Evolutionary conservation across 257 asterid genomes (phyloP), one percentile per base, ranked within the genome.

Genomic region (Linderniella brevidens): DNA sequence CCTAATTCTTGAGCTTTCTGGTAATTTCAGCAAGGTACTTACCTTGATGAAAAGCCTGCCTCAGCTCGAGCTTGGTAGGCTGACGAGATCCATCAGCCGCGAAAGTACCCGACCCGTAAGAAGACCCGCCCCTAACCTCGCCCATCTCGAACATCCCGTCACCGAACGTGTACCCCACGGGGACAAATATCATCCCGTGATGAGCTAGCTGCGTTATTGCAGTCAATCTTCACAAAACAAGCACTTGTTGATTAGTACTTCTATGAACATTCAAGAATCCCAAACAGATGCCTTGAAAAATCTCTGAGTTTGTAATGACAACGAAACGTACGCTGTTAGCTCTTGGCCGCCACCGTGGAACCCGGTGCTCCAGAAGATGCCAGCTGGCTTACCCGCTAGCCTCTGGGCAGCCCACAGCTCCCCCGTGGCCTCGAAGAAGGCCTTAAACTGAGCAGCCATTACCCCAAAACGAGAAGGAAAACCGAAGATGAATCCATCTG

Each of bases 261-360:
- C 32, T 25, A 25, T 6, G 32, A 25, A 25, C 32, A 25, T 25
- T 25, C 32, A 25, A 25, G 32, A 25, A 25, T 25, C 32, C 6
- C 32, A n/a, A n/a, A n/a, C n/a, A n/a, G n/a, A n/a, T n/a, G n/a
- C n/a, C n/a, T n/a, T n/a, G n/a, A n/a, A n/a, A n/a, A 6, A 9
- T 19, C 7, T 10, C n/a, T 40, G 8, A 15, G 6, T 38, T 13
- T 17, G 42, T 25, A 53, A 51, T 8, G 63, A 57, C 20, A 19
- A 17, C 49, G 48, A 37, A 51, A 60, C 92, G 65, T 57, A 82
- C 94, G 94, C 97, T 0, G 92, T 79, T 50, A 86, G 97, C 64
- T 86, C 94, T 57, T 82, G 96, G n/a, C 97, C 97, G 8, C 94
- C 97, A 13, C 97, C 97, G 66, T 75, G 94, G 70, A 86, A 86